phyloP scores from a whole-genome alignment of 495 filamentous ascomycete genomes.

The Penicillium diatomitis region DNA sequence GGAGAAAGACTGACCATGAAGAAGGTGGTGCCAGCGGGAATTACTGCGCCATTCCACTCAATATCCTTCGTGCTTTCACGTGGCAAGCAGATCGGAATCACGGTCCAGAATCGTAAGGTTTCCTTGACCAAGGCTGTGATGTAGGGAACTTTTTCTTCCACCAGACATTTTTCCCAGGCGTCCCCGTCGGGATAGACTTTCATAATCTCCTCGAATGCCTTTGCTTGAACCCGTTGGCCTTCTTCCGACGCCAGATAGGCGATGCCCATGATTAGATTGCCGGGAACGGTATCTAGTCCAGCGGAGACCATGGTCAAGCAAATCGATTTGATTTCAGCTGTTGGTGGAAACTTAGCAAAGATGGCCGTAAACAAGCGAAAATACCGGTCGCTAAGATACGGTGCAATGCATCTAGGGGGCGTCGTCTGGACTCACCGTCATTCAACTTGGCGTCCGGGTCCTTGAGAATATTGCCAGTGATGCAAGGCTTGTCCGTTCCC shows the following conservation, averaged over 20 bases:
- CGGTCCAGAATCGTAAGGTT: conserved; percentile 60
- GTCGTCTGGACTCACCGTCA: conserved; percentile 35
- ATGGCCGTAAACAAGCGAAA: too few relatives aligned
- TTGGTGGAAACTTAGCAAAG: not conserved
- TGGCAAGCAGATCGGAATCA: conserved; percentile 66
- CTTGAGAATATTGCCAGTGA: conserved; percentile 59
- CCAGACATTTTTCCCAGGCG: conserved; percentile 55
- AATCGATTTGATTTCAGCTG: conserved; percentile 61
- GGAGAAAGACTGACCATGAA: conserved; percentile 44
- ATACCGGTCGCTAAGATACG: too few relatives aligned
- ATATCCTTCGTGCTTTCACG: conserved; percentile 57
- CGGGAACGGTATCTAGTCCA: conserved; percentile 60
- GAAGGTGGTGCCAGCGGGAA: conserved; percentile 57
- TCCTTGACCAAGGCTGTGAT: conserved; percentile 63
- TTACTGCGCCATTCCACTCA: conserved; percentile 46
- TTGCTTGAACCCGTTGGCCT: conserved; percentile 54
- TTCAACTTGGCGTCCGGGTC: conserved; percentile 54
- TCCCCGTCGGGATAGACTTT: conserved; percentile 54
- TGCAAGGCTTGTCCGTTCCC: conserved; percentile 60
- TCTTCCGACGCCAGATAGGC: conserved; percentile 56
- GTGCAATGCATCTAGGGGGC: too few relatives aligned
- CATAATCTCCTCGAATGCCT: conserved; percentile 55
- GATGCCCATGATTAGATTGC: conserved; percentile 61
- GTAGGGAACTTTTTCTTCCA: conserved; percentile 64
- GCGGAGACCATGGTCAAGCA: conserved; percentile 70